phyloP scores from a whole-genome alignment of 2,329 filamentous ascomycete genomes.

The Diaporthe citrichinensis region DNA sequence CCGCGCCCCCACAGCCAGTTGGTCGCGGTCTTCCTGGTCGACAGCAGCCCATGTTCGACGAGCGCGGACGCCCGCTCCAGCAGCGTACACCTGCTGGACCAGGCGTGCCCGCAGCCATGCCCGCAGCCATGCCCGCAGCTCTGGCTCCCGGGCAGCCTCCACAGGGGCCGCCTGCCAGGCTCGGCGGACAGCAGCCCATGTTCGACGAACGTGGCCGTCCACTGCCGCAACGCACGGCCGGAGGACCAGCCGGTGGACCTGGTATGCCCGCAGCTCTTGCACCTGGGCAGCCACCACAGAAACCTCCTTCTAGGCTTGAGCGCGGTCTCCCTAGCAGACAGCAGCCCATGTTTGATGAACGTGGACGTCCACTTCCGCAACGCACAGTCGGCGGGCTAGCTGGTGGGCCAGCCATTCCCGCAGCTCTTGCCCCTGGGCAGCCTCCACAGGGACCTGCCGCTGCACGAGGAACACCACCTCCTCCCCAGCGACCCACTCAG shows the following conservation, averaged over 20 bases:
- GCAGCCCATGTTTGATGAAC: neutral
- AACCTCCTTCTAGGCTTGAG: neutral
- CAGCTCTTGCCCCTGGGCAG: neutral
- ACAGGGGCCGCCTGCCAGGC: neutral
- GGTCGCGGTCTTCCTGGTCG: neutral
- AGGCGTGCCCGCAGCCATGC: neutral
- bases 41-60: neutral
- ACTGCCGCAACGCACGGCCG: neutral
- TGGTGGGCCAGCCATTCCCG: neutral
- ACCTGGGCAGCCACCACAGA: neutral
- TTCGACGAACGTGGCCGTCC: neutral
- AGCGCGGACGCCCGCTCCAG: neutral
- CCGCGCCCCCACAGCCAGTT: neutral
- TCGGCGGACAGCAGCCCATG: neutral
- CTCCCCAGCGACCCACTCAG: neutral
- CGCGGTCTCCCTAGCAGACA: neutral
- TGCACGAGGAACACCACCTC: neutral
- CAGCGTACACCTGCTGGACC: neutral
- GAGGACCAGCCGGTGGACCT: neutral
- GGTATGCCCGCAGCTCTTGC: neutral
- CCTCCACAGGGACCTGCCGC: neutral
- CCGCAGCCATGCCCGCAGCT: neutral
- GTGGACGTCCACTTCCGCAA: neutral
- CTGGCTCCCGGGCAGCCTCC: neutral
- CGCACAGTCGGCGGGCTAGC: neutral